phyloP scores from a whole-genome alignment of 2,329 filamentous ascomycete genomes.

The Fusarium annulatum region DNA sequence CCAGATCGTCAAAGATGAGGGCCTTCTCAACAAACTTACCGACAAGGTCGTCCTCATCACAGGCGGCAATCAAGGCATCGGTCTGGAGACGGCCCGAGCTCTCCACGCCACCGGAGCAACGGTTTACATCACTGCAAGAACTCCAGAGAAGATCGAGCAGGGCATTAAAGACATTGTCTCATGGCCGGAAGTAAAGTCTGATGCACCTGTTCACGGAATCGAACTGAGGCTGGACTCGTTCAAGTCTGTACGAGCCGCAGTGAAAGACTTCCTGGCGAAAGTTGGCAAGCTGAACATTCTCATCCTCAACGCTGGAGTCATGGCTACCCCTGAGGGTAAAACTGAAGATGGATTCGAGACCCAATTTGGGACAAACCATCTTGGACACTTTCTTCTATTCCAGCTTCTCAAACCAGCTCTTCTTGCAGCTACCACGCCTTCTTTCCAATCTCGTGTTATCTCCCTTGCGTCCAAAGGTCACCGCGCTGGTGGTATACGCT shows the following conservation, averaged over 20 bases:
- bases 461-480: constrained; percentile 58
- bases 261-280: background rate
- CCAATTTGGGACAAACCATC: constrained; percentile 45
- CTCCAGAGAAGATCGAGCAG: background rate
- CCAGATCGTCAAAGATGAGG: constrained; percentile 11
- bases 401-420: constrained; percentile 56
- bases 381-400: constrained; percentile 45
- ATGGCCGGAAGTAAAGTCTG: background rate
- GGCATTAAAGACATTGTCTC: background rate
- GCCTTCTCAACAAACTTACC: background rate
- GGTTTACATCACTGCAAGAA: constrained; percentile 8
- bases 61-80: constrained; percentile 16
- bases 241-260: background rate
- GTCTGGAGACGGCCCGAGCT: constrained; percentile 5
- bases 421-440: constrained; percentile 51
- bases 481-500: constrained; percentile 2
- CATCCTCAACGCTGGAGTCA: constrained; percentile 17
- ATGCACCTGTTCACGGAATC: background rate
- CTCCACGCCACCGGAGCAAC: constrained; percentile 11
- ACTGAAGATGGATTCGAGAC: constrained; percentile 36
- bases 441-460: constrained; percentile 60
- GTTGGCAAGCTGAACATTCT: background rate
- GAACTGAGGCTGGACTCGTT: constrained; percentile 13
- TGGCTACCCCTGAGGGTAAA: constrained; percentile 18
- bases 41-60: constrained; percentile 7